These are phyloP conservation scores for Petunia axillaris DNA, from an alignment of 257 asterid species.

Conservation along the genomic window DNA sequence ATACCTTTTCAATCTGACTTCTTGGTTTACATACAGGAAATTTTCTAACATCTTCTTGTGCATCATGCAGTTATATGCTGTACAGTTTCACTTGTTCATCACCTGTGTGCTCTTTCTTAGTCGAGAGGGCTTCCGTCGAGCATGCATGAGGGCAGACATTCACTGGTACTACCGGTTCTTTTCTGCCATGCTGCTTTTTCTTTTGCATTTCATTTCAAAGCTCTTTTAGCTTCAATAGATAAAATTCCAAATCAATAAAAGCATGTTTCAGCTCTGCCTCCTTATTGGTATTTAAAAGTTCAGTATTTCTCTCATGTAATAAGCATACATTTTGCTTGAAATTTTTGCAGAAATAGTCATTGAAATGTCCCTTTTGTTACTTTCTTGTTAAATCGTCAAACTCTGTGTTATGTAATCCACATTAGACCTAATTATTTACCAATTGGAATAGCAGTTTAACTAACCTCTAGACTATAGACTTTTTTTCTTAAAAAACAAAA, in stretches of 20 bases:
- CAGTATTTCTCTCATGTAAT: background rate
- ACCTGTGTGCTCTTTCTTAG: constrained; percentile 91
- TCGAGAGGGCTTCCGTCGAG: constrained; percentile 92
- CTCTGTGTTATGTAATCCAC: constrained; percentile 14
- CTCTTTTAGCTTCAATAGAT: constrained; percentile 2
- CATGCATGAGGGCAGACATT: constrained; percentile 93
- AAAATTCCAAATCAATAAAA: constrained; percentile 2
- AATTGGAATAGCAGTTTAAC: background rate
- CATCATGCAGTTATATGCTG: constrained; percentile 78
- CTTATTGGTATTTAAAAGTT: background rate
- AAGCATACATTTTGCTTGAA: background rate
- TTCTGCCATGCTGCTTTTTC: constrained; percentile 21
- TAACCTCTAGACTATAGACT: background rate
- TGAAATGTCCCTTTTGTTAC: background rate
- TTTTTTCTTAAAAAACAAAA: background rate
- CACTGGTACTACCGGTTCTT: constrained; percentile 55
- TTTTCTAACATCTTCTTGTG: constrained; percentile 28
- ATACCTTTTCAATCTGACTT: background rate
- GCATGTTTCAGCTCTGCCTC: background rate
- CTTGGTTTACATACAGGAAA: background rate
- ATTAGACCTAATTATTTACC: background rate
- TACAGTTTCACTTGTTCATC: constrained; percentile 88
- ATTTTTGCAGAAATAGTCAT: background rate
- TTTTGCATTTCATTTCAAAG: constrained; percentile 22
- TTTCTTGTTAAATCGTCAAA: background rate